Evolutionary conservation across 1,284 basidiomycete genomes (phyloP), one percentile per base, ranked within the genome.

Genomic region (Ceratobasidium sp.): DNA sequence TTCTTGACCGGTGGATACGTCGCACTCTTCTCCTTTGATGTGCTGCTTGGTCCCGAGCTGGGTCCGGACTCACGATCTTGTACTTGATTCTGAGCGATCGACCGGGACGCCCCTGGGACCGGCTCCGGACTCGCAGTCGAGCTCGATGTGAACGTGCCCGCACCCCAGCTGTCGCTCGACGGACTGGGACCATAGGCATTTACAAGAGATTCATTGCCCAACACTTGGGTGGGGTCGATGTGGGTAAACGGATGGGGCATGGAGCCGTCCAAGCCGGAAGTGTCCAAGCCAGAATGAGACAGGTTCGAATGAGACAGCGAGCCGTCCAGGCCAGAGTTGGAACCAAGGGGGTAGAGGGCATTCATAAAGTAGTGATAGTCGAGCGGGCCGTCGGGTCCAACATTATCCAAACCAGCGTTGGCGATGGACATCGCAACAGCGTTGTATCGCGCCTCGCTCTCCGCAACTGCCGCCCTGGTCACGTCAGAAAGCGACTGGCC

Each of bases 201-300:
- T 32, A 84, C 84, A 52, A 80, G 76, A 58, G 85, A 85, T 21
- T 85, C 85, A 57, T 82, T 82, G 9, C 89, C 85, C 67, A 95
- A 83, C 59, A 95, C 91, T 80, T 96, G 93, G 23, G 89, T 90
- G 1, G 95, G 94, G 82, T 96, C 93, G 75, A 96, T 91, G 80
- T 94, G 91, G 38, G 93, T 95, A 82, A 89, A 94, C 3, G 88
- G 88, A 62, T 82, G 82, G 73, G 85, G 85, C 49, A 80, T 80
- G 18, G 54, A 57, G 13, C 54, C 83, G 76, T 66, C 77, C 76
- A 70, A 23, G 11, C 62, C 62, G 1, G 35, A 28, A 4, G 18
- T 41, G n/a, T 49, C 52, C 18, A 46, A 52, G 28, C 47, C 49
- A 14, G 50, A 16, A 23, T 52, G 49, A 21, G 30, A 30, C 28